Evolutionary conservation across 768 basidiomycete genomes (phyloP).

Genomic region (Naganishia vishniacii): DNA sequence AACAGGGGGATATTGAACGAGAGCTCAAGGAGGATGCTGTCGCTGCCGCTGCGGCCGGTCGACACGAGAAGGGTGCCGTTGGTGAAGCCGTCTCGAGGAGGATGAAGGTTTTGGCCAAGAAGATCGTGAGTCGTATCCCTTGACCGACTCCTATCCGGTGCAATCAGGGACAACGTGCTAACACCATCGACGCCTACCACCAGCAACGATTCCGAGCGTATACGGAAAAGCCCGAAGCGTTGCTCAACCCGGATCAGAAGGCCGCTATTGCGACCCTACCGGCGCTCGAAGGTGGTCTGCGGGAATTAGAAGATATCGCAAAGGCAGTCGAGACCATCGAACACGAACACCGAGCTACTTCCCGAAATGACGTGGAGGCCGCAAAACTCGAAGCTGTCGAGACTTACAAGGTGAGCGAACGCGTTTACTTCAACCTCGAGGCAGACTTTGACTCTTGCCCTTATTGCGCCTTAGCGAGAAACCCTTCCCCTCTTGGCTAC

Average conservation of each 20-base stretch:
- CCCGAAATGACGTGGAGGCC: background rate
- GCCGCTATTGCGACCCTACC: constrained; percentile 67
- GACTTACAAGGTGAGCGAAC: constrained; percentile 25
- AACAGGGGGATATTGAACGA: constrained; percentile 6
- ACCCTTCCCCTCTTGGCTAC: constrained; percentile 19
- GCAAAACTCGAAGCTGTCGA: constrained; percentile 22
- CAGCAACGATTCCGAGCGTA: constrained; percentile 72
- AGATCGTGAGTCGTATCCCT: constrained; percentile 60
- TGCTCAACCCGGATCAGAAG: constrained; percentile 83
- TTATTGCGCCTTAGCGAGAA: background rate
- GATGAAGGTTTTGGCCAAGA: constrained; percentile 70
- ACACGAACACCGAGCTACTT: constrained; percentile 8
- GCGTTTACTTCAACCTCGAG: background rate
- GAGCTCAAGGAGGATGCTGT: constrained; percentile 19
- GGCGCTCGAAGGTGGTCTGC: constrained; percentile 67
- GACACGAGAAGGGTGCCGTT: constrained; percentile 54
- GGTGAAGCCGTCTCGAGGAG: constrained; percentile 75
- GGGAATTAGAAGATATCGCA: constrained; percentile 77
- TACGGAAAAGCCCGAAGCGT: constrained; percentile 61
- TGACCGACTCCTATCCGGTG: constrained; percentile 23
- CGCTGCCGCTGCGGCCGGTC: background rate
- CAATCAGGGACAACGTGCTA: constrained; percentile 24
- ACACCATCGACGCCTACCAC: background rate
- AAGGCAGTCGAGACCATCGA: constrained; percentile 69
- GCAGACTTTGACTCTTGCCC: background rate